These are phyloP conservation scores for Mycena belliarum DNA, from an alignment of 768 basidiomycete genomes.

Conservation along the genomic window DNA sequence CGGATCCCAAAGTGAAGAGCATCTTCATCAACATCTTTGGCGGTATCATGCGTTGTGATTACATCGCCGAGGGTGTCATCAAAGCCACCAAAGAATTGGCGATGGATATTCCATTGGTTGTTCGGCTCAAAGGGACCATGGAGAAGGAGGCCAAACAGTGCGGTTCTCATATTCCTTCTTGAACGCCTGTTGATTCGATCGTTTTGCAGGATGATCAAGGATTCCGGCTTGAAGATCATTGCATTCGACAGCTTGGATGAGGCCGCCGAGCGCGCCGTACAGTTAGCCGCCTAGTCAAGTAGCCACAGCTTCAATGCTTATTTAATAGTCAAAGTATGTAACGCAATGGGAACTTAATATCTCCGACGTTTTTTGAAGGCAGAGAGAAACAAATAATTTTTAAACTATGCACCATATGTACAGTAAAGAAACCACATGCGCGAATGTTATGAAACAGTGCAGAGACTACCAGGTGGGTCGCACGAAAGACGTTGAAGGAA, in stretches of 20 bases:
- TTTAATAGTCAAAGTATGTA: conserved; percentile 7
- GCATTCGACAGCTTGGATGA: conserved; percentile 93
- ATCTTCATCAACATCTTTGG: conserved; percentile 99
- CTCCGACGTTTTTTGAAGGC: neutral
- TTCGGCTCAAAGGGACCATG: conserved; percentile 96
- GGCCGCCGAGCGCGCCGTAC: conserved; percentile 80
- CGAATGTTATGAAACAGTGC: conserved; percentile 25
- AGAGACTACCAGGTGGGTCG: conserved; percentile 49
- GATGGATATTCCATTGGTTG: conserved; percentile 84
- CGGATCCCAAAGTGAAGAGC: conserved; percentile 91
- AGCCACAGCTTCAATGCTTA: conserved; percentile 21
- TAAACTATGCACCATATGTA: conserved; percentile 42
- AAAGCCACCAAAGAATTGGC: conserved; percentile 92
- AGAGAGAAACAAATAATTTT: conserved; percentile 4
- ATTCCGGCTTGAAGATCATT: conserved; percentile 90
- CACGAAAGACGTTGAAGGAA: conserved; percentile 42
- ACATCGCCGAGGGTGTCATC: conserved; percentile 98
- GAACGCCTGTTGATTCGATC: conserved; percentile 20
- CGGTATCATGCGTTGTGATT: conserved; percentile 99
- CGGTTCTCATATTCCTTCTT: conserved; percentile 32
- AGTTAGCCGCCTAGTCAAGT: conserved; percentile 61
- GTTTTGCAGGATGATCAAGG: conserved; percentile 80
- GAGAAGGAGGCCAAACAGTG: conserved; percentile 94
- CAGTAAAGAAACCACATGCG: conserved; percentile 32
- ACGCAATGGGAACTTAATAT: conserved; percentile 20